Evolutionary conservation across 139 green algal genomes (phyloP), one percentile per base, ranked within the genome.

Genomic region (Tetraselmis chui): DNA sequence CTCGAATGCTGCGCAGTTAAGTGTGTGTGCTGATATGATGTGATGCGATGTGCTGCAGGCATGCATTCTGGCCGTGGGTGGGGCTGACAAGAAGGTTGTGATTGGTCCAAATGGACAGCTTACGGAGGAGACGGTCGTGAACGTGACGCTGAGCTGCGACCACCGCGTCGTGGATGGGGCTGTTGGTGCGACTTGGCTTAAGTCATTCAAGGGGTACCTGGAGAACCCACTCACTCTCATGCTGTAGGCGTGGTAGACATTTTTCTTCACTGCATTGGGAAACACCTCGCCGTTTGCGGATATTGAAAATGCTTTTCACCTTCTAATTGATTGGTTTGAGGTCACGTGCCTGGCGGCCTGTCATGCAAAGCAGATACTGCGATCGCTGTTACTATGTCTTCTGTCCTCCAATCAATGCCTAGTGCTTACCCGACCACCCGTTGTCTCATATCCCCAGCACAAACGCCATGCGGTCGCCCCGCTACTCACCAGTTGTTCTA

Each of bases 121-220:
- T 80, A 81, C 85, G 67, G 85, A 92, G 81, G 91, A 78, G 23
- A 84, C 32, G 24, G 85, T 88, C 67, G 83, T 96, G 88, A 85
- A 77, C 1, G 93, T 91, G 32, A 99, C 97, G 0, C 85, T 99
- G 30, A 94, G 85, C 79, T 99, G 96, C 87, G 97, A 99, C 88
- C 97, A 99, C 90, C 87, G 97, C 1, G 96, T 99, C 11, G 92
- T 99, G 45, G 97, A 99, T 83, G 97, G 97, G 23, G 97, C 97
- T 2, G 89, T 99, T 83, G 97, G 95, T 0, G 96, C 97, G 23
- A 86, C 97, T 85, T 99, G 97, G 97, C 89, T 99, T 75, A 84
- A 90, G 31, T 93, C 93, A 0, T 99, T 99, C 94, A 97, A 94
- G 83, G 31, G 77, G 0, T 94, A 94, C 83, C 84, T 99, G 1